Evolutionary conservation across 352 stramenopile genomes (phyloP).

Genomic region (Pythium sukuiense): DNA sequence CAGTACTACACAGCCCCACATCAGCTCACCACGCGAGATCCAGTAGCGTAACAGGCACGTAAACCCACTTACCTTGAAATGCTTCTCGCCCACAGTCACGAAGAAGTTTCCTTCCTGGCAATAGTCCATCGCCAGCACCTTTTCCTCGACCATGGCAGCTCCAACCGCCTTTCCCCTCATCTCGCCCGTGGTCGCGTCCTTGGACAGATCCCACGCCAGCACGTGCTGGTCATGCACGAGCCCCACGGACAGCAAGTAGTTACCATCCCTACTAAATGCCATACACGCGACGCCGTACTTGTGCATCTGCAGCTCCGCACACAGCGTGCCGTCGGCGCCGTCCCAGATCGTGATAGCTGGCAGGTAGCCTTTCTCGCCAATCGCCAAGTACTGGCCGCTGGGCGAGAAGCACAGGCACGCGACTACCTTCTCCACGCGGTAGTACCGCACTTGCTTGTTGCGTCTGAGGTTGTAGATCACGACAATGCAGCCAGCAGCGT

Average conservation of each 20-base stretch:
- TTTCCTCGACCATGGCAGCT: slow-evolving; percentile 56
- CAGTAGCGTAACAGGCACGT: not conserved
- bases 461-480: slow-evolving; percentile 88
- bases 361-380: slow-evolving; percentile 85
- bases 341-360: slow-evolving; percentile 89
- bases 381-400: slow-evolving; percentile 81
- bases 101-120: slow-evolving; percentile 75
- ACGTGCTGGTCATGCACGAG: slow-evolving; percentile 85
- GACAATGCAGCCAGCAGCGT: slow-evolving; percentile 85
- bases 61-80: slow-evolving; percentile 58
- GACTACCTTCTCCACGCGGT: slow-evolving; percentile 86
- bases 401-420: slow-evolving; percentile 80
- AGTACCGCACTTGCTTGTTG: slow-evolving; percentile 89
- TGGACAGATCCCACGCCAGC: slow-evolving; percentile 66
- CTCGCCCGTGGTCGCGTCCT: slow-evolving; percentile 14
- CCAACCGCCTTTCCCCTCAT: slow-evolving; percentile 44
- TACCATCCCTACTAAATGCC: slow-evolving; percentile 68
- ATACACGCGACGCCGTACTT: slow-evolving; percentile 83
- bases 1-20: slow-evolving; percentile 53
- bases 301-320: slow-evolving; percentile 80
- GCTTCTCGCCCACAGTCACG: slow-evolving; percentile 77
- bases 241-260: slow-evolving; percentile 63
- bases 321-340: slow-evolving; percentile 67
- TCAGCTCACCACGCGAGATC: not conserved
- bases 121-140: slow-evolving; percentile 73